Evolutionary conservation across 768 basidiomycete genomes (phyloP).

Genomic region (Lactifluus hygrophoroides): DNA sequence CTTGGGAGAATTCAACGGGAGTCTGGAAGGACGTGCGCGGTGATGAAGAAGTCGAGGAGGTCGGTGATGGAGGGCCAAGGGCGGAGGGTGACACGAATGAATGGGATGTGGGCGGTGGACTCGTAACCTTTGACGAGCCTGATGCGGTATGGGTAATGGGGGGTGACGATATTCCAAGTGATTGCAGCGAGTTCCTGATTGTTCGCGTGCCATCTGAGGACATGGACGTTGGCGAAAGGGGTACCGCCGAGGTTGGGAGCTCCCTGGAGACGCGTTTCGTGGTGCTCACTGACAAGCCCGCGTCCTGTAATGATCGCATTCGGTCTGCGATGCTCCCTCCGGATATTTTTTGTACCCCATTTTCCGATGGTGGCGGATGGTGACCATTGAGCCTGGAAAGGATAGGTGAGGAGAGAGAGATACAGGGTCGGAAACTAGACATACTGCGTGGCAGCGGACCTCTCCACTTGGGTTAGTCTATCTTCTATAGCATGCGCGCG

Average conservation of each 20-base stretch:
- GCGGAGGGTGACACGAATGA: conserved; percentile 61
- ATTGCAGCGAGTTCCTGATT: conserved; percentile 18
- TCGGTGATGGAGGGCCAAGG: conserved; percentile 69
- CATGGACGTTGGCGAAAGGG: conserved; percentile 28
- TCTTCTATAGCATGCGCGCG: conserved; percentile 39
- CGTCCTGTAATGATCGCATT: conserved; percentile 62
- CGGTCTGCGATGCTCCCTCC: conserved; percentile 78
- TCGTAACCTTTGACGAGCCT: conserved; percentile 23
- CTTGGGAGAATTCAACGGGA: conserved; percentile 49
- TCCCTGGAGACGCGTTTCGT: conserved; percentile 54
- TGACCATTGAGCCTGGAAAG: conserved; percentile 14
- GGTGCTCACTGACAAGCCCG: conserved; percentile 48
- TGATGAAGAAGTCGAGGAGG: conserved; percentile 60
- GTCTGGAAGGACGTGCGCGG: conserved; percentile 36
- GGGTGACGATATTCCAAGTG: conserved; percentile 18
- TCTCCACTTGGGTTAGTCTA: conserved; percentile 39
- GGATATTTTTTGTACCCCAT: conserved; percentile 27
- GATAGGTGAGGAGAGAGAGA: conserved; percentile 10
- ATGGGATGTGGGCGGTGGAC: conserved; percentile 32
- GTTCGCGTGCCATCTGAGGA: conserved; percentile 23
- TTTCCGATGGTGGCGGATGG: conserved; percentile 4
- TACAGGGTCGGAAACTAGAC: conserved; percentile 8
- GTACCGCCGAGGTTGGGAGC: conserved; percentile 29
- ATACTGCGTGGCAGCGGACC: conserved; percentile 27
- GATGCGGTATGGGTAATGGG: conserved; percentile 22